Evolutionary conservation across 352 stramenopile genomes (phyloP), one percentile per base, ranked within the genome.

Genomic region (Phytophthora rubi): DNA sequence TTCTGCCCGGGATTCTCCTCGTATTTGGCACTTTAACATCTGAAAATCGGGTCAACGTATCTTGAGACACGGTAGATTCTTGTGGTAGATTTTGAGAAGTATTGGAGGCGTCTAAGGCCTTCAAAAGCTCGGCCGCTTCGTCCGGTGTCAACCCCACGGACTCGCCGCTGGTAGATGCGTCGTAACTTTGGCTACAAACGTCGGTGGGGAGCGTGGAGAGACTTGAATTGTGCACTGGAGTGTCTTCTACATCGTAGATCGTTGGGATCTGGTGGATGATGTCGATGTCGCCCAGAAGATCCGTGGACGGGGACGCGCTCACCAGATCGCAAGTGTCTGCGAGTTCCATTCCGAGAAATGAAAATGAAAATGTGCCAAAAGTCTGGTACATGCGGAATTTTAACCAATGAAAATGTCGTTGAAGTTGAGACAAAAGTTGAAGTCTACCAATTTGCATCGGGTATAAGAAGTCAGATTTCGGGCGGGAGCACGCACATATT

Each of bases 41-140:
- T 60, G 45, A 48, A 65, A 48, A 15, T 52, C 32, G 52, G 33
- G 21, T 0, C 23, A 7, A 28, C 7, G 23, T 18, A 53, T 51
- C 21, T 61, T 44, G 39, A 53, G 12, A 62, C 15, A 10, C 4
- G 56, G 28, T 0, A 6, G 15, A 33, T 58, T 42, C 1, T 16
- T 48, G 12, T 44, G 15, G 5, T 30, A 26, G 8, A 53, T 56
- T 57, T 63, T 77, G 47, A 23, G 26, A 58, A 16, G 58, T 21
- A 15, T 68, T 47, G 1, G 70, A 64, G 4, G 69, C 51, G 15
- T 77, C 73, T 65, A 80, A 68, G 12, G 66, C 68, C 21, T 67
- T 71, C 13, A 80, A 70, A 55, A 80, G 69, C 37, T 75, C 69
- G 16, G 64, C 49, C 16, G 65, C 72, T 70, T 80, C 73, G 52